A percentile compares a stretch with the other conserved stretches of the same genome.
phyloP scores from a whole-genome alignment of 1,284 basidiomycete genomes.

The Cryptococcus neoformans region DNA sequence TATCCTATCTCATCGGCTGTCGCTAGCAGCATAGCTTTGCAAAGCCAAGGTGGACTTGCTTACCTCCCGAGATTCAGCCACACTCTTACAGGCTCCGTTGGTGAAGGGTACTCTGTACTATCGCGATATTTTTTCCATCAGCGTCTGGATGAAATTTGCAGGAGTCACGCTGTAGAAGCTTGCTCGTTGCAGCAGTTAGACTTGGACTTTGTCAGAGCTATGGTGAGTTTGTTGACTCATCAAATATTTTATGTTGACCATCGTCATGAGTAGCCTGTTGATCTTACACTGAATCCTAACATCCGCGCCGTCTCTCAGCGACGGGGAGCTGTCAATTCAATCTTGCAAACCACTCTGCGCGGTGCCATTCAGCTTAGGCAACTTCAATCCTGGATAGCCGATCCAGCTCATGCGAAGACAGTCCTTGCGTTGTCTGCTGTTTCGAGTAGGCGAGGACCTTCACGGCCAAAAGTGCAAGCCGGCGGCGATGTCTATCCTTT shows the following conservation, averaged over 20 bases:
- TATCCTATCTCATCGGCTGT: constrained; percentile 3
- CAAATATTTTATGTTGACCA: background rate
- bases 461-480: constrained; percentile 23
- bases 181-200: background rate
- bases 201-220: background rate
- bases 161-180: background rate
- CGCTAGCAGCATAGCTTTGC: constrained; percentile 12
- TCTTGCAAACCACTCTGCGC: constrained; percentile 28
- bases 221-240: constrained; percentile 7
- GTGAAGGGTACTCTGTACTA: background rate
- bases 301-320: constrained; percentile 7
- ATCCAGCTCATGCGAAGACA: constrained; percentile 23
- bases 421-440: constrained; percentile 30
- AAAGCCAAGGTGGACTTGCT: constrained; percentile 7
- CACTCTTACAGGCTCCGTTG: no score
- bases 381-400: constrained; percentile 25
- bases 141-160: background rate
- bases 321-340: constrained; percentile 15
- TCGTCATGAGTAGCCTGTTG: constrained; percentile 22
- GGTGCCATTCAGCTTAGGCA: constrained; percentile 16
- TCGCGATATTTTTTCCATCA: background rate
- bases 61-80: no score
- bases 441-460: constrained; percentile 16
- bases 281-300: constrained; percentile 34
- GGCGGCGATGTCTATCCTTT: constrained; percentile 37